Evolutionary conservation across 805 yeast species (phyloP).

Genomic region (Lipomyces starkeyi): DNA sequence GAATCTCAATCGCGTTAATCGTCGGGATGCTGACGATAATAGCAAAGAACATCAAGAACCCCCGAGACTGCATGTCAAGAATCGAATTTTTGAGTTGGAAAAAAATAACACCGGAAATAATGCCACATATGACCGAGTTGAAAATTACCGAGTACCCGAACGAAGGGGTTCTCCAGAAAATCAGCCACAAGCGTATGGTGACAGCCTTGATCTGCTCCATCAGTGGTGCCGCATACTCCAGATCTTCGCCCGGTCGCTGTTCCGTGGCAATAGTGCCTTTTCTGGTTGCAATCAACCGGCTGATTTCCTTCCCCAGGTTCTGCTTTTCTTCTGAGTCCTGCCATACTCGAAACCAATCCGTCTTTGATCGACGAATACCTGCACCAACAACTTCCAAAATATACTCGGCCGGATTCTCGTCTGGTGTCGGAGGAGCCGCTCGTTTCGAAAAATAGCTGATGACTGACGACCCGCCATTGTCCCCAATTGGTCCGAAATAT

Average conservation of each 20-base stretch:
- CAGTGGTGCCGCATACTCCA: slow-evolving; percentile 37
- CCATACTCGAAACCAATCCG: slow-evolving; percentile 65
- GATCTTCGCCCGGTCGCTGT: slow-evolving; percentile 8
- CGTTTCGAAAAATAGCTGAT: slow-evolving; percentile 53
- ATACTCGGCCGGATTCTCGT: slow-evolving; percentile 73
- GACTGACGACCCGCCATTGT: slow-evolving; percentile 56
- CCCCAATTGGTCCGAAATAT: slow-evolving; percentile 63
- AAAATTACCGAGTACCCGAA: slow-evolving; percentile 19
- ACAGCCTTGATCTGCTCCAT: slow-evolving; percentile 54
- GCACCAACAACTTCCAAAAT: slow-evolving; percentile 65
- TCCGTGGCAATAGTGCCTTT: not conserved
- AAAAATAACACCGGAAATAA: slow-evolving; percentile 54
- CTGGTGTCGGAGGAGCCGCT: slow-evolving; percentile 62
- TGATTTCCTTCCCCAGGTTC: slow-evolving; percentile 60
- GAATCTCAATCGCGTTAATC: slow-evolving; percentile 42
- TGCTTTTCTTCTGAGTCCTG: slow-evolving; percentile 70
- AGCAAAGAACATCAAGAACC: slow-evolving; percentile 51
- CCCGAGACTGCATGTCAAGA: slow-evolving; percentile 62
- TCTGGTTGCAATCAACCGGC: slow-evolving; percentile 56
- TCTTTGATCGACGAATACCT: slow-evolving; percentile 43
- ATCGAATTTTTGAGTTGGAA: slow-evolving; percentile 66
- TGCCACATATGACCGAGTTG: slow-evolving; percentile 6
- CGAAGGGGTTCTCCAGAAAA: slow-evolving; percentile 61
- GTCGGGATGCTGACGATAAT: slow-evolving; percentile 16
- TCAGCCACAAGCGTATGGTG: slow-evolving; percentile 60